Evolutionary conservation across 148 eudicot species (phyloP).

Genomic region (Gaultheria prostrata): DNA sequence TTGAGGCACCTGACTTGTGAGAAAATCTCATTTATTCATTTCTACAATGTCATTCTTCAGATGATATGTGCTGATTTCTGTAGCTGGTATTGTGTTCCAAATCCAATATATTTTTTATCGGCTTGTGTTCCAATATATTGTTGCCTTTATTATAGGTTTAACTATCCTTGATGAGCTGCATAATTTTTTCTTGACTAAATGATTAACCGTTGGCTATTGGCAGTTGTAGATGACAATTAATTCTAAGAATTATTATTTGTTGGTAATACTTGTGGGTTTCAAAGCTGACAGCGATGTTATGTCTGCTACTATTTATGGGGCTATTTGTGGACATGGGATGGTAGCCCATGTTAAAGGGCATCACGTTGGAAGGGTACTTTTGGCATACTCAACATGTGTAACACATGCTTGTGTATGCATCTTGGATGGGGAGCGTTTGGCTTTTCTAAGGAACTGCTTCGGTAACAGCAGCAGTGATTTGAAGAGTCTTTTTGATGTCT

Average conservation of each 20-base stretch:
- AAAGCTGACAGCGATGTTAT: not conserved
- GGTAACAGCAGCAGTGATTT: too few relatives aligned
- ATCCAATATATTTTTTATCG: not conserved
- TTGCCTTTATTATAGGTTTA: not conserved
- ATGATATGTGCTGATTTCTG: not conserved
- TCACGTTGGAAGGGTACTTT: too few relatives aligned
- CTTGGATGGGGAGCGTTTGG: too few relatives aligned
- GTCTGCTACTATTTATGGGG: not conserved
- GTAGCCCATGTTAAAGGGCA: too few relatives aligned
- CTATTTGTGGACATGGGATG: too few relatives aligned
- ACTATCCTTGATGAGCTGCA: not conserved
- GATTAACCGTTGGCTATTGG: not conserved
- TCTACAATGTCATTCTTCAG: not conserved
- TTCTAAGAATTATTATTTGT: not conserved
- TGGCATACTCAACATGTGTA: too few relatives aligned
- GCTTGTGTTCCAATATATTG: not conserved
- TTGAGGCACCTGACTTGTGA: not conserved
- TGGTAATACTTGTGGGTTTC: not conserved
- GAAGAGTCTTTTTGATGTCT: not conserved
- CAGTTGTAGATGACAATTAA: not conserved
- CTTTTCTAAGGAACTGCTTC: too few relatives aligned
- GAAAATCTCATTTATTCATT: not conserved
- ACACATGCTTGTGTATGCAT: too few relatives aligned
- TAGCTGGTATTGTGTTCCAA: not conserved
- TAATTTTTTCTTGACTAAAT: not conserved